These are phyloP conservation scores for Ensete glaucum DNA, from an alignment of 176 grass and related monocot genomes.

Conservation along the genomic window DNA sequence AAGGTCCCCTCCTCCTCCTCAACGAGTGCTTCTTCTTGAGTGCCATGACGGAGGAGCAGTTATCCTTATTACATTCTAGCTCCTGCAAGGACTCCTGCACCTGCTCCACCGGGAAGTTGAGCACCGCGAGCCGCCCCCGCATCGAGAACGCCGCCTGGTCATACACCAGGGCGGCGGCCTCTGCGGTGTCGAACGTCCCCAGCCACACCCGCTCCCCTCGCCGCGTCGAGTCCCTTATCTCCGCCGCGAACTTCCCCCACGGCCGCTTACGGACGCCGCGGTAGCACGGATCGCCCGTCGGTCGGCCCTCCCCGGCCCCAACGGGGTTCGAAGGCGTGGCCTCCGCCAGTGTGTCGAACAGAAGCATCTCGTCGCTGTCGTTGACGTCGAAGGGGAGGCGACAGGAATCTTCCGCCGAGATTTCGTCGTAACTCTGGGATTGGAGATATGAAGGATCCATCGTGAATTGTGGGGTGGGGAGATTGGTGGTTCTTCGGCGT, in stretches of 20 bases:
- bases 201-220: slow-evolving; percentile 68
- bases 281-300: slow-evolving; percentile 23
- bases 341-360: slow-evolving; percentile 19
- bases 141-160: slow-evolving; percentile 85
- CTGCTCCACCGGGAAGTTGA: slow-evolving; percentile 60
- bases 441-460: not conserved
- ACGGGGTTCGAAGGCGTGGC: not conserved
- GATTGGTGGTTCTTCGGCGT: too few relatives aligned
- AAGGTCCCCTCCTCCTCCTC: not conserved
- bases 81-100: slow-evolving; percentile 64
- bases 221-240: slow-evolving; percentile 81
- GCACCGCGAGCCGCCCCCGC: slow-evolving; percentile 51
- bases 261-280: slow-evolving; percentile 77
- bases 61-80: slow-evolving; percentile 25
- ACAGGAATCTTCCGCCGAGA: not conserved
- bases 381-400: slow-evolving; percentile 26
- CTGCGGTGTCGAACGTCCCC: slow-evolving; percentile 67
- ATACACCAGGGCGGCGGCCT: slow-evolving; percentile 70
- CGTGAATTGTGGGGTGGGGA: too few relatives aligned
- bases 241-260: slow-evolving; percentile 85
- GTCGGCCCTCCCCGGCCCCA: not conserved
- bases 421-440: not conserved
- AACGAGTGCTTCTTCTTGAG: slow-evolving; percentile 65
- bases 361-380: slow-evolving; percentile 27
- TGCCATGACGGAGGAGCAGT: slow-evolving; percentile 41